Conservation (phyloP, 169 alveolate species). For the Cryptosporidium bovis region DNA sequence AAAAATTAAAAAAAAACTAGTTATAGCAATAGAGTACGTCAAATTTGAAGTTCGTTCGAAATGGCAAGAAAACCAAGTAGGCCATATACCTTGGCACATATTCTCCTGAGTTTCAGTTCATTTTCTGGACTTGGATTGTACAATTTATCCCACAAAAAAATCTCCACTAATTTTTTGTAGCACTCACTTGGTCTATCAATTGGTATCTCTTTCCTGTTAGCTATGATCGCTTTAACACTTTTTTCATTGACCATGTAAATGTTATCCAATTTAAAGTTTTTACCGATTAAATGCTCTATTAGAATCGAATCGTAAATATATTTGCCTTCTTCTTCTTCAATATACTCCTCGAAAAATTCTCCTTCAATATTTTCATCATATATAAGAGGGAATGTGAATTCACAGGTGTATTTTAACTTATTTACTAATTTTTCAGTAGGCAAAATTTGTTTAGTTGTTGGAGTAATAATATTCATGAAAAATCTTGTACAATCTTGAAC, state of each 20-base stretch:
- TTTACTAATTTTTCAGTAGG: not conserved
- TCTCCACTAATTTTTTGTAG: not conserved
- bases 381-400: slow-evolving; percentile 1
- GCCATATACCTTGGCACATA: slow-evolving; percentile 33
- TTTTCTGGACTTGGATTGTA: not conserved
- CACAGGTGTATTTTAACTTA: slow-evolving; percentile 7
- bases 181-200: slow-evolving; percentile 42
- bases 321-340: not conserved
- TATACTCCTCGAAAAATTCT: too few relatives aligned
- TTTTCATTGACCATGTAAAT: not conserved
- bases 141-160: not conserved
- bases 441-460: not conserved
- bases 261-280: not conserved
- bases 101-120: not conserved
- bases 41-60: not conserved
- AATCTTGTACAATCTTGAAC: slow-evolving; percentile 21
- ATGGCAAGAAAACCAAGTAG: slow-evolving; percentile 12
- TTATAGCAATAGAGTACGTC: not conserved
- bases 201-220: slow-evolving; percentile 20
- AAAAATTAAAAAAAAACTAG: not conserved
- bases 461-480: slow-evolving; percentile 7
- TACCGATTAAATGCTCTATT: not conserved
- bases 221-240: not conserved
- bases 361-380: not conserved
- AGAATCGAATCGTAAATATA: not conserved